phyloP scores from a whole-genome alignment of 805 yeast genomes.

The Sugiyamaella lignohabitans region DNA sequence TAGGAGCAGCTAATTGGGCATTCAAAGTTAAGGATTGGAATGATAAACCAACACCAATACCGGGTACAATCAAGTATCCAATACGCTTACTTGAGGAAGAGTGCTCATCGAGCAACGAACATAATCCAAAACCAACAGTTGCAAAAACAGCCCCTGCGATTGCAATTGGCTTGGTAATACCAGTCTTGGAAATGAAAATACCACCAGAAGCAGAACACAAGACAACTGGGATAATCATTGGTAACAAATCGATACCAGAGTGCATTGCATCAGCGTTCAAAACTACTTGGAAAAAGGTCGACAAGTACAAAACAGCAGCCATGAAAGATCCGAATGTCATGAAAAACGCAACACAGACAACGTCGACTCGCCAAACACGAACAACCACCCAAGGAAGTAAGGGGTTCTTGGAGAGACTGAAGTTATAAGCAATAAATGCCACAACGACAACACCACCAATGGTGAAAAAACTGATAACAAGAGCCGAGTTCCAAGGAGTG shows the following conservation, averaged over 20 bases:
- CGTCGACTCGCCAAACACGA: conserved; percentile 9
- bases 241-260: conserved; percentile 37
- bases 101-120: conserved; percentile 36
- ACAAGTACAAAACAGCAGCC: conserved; percentile 40
- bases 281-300: conserved; percentile 43
- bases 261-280: conserved; percentile 35
- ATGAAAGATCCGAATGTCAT: conserved; percentile 40
- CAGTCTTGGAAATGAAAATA: conserved; percentile 36
- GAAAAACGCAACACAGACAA: conserved; percentile 35
- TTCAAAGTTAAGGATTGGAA: conserved; percentile 40
- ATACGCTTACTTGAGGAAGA: conserved; percentile 34
- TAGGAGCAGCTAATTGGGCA: conserved; percentile 47
- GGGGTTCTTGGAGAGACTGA: conserved; percentile 34
- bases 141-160: conserved; percentile 33
- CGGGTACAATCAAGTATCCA: conserved; percentile 42
- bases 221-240: conserved; percentile 40
- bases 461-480: conserved; percentile 39
- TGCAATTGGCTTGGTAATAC: conserved; percentile 39
- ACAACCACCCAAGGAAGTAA: conserved; percentile 26
- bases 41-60: conserved; percentile 34
- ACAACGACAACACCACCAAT: conserved; percentile 40
- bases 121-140: conserved; percentile 40
- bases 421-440: conserved; percentile 32
- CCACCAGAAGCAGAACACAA: conserved; percentile 41
- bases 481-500: conserved; percentile 47